A percentile compares a stretch with the other conserved stretches of the same genome.
phyloP scores from a whole-genome alignment of 2,329 filamentous ascomycete species.

The Trichoderma simmonsii region DNA sequence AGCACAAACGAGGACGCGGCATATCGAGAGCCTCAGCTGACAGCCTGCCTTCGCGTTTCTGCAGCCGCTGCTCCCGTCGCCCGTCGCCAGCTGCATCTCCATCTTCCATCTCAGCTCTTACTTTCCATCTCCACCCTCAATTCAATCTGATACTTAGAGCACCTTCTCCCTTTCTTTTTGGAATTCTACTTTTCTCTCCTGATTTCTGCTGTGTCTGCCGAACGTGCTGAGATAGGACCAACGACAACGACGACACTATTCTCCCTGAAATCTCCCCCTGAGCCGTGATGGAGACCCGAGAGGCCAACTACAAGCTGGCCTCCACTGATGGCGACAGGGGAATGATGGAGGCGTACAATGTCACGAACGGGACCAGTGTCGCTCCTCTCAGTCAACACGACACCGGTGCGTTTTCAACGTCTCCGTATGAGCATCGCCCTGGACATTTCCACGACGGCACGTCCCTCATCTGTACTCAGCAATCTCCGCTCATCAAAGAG shows the following conservation, averaged over 20 bases:
- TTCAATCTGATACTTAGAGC: not conserved
- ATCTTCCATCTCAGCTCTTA: not conserved
- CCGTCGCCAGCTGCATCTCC: not conserved
- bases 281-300: not conserved
- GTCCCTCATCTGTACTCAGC: not conserved
- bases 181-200: not conserved
- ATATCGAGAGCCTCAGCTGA: not conserved
- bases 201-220: not conserved
- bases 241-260: not conserved
- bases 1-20: not conserved
- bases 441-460: not conserved
- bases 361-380: not conserved
- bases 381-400: not conserved
- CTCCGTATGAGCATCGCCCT: not conserved
- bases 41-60: not conserved
- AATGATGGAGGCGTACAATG: not conserved
- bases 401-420: not conserved
- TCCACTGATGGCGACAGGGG: not conserved
- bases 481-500: not conserved
- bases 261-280: not conserved
- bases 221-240: not conserved
- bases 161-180: not conserved
- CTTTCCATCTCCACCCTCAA: not conserved
- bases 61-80: not conserved
- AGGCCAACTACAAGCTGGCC: not conserved